A percentile compares a stretch with the other conserved stretches of the same genome.
These are phyloP conservation scores for Aspergillus funiculosus DNA, from an alignment of 495 filamentous ascomycete species.

Conservation along the genomic window DNA sequence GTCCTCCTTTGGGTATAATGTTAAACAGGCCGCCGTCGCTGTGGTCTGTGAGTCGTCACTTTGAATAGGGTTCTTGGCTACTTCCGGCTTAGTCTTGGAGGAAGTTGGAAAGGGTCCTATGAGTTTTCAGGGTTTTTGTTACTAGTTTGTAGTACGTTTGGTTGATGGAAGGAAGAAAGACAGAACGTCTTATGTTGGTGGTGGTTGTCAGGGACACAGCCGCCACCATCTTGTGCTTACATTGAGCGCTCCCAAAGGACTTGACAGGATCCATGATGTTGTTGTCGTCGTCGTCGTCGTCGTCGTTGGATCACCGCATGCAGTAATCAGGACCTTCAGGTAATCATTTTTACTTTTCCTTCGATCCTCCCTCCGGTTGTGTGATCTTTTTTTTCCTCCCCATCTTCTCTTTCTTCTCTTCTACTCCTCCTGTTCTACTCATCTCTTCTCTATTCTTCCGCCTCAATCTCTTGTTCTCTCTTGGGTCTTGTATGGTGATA, in stretches of 20 bases:
- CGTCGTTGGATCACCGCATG: constrained; percentile 4
- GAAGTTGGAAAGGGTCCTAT: too few species aligned
- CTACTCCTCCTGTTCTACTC: background rate
- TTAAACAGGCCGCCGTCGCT: too few species aligned
- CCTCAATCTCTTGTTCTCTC: background rate
- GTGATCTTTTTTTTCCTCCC: background rate
- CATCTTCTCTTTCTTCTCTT: constrained; percentile 3
- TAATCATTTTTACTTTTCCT: constrained; percentile 4
- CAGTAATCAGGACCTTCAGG: constrained; percentile 9
- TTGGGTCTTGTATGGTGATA: background rate
- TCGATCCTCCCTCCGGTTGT: background rate
- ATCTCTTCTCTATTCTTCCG: background rate
- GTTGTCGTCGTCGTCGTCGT: background rate
- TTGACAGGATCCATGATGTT: constrained; percentile 1
- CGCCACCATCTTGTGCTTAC: constrained; percentile 9
- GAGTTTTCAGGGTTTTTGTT: too few species aligned
- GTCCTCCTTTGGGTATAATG: too few species aligned
- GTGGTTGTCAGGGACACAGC: constrained; percentile 25
- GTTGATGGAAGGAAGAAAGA: too few species aligned
- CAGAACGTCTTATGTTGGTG: background rate
- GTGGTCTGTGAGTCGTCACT: too few species aligned
- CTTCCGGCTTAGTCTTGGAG: too few species aligned
- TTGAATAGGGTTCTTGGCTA: too few species aligned
- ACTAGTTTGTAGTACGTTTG: too few species aligned
- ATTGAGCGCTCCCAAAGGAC: background rate